Conservation (phyloP, 2,329 filamentous ascomycete species). For the Hypomyces perniciosus region DNA sequence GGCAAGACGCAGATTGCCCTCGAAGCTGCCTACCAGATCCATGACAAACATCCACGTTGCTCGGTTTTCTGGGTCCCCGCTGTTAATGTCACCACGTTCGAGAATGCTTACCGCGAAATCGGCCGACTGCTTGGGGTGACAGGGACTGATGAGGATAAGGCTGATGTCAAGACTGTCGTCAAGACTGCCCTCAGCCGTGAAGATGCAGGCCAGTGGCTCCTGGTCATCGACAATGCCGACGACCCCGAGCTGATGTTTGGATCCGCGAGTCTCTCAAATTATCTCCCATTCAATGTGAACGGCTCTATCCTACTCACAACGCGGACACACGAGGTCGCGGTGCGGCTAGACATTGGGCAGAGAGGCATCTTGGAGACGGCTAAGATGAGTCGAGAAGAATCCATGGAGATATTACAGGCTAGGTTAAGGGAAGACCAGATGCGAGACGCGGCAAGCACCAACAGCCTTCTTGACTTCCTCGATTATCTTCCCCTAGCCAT, state of each 20-base stretch:
- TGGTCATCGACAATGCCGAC: constrained; percentile 42
- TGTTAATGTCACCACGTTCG: constrained; percentile 22
- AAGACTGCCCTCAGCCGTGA: constrained; percentile 25
- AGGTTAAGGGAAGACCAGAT: background rate
- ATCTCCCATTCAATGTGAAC: constrained; percentile 21
- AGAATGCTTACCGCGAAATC: constrained; percentile 30
- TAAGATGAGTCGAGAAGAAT: constrained; percentile 1
- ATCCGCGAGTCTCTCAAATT: constrained; percentile 16
- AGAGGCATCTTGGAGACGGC: constrained; percentile 16
- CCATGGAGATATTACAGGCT: background rate
- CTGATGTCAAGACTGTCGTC: constrained; percentile 31
- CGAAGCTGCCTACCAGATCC: constrained; percentile 26
- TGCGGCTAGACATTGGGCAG: constrained; percentile 3
- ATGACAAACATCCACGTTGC: constrained; percentile 21
- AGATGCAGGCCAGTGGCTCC: constrained; percentile 30
- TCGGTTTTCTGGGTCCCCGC: constrained; percentile 38
- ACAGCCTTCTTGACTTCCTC: constrained; percentile 25
- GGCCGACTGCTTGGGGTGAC: constrained; percentile 22
- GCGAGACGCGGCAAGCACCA: background rate
- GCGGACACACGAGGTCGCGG: constrained; percentile 9
- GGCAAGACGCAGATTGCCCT: constrained; percentile 33
- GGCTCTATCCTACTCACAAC: constrained; percentile 20
- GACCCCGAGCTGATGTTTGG: constrained; percentile 27
- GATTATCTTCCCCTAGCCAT: constrained; percentile 30
- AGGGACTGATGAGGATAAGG: constrained; percentile 27